phyloP scores from a whole-genome alignment of 2,329 filamentous ascomycete genomes.

The Dactylellina parvicollis region DNA sequence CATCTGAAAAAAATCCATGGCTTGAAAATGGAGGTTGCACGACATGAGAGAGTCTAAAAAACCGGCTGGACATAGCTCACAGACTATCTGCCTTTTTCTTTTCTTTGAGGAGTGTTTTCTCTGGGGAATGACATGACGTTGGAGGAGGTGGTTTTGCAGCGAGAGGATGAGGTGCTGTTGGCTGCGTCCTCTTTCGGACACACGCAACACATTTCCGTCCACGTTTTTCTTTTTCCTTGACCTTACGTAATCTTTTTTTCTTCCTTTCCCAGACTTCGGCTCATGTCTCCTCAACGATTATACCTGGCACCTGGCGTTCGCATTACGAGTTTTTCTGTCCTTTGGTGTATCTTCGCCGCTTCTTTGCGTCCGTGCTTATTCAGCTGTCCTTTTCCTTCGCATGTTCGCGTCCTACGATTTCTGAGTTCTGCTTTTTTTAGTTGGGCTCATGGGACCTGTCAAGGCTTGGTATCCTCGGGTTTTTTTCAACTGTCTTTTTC shows the following conservation, averaged over 20 bases:
- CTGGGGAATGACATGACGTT: neutral
- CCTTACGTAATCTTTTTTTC: constrained; percentile 37
- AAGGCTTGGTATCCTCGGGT: constrained; percentile 6
- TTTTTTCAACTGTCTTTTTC: constrained; percentile 4
- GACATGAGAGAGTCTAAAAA: constrained; percentile 17
- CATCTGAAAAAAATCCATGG: constrained; percentile 50
- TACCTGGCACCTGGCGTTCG: constrained; percentile 51
- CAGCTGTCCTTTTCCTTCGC: constrained; percentile 7
- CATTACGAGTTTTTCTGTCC: constrained; percentile 4
- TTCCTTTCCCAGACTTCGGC: neutral
- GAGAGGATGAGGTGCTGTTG: constrained; percentile 17
- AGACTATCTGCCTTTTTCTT: neutral
- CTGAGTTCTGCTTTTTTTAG: constrained; percentile 2
- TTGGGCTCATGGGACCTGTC: constrained; percentile 13
- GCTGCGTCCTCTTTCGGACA: constrained; percentile 18
- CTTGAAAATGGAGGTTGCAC: constrained; percentile 46
- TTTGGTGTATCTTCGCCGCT: constrained; percentile 17
- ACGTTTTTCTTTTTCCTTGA: constrained; percentile 15
- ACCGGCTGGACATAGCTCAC: neutral
- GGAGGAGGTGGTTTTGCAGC: neutral
- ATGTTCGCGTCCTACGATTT: neutral
- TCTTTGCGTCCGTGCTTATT: constrained; percentile 31
- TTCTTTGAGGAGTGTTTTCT: neutral
- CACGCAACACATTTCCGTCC: constrained; percentile 14
- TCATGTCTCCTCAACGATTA: constrained; percentile 3